Evolutionary conservation across 345 rosid genomes (phyloP).

Genomic region (Zanthoxylum bungeanum): DNA sequence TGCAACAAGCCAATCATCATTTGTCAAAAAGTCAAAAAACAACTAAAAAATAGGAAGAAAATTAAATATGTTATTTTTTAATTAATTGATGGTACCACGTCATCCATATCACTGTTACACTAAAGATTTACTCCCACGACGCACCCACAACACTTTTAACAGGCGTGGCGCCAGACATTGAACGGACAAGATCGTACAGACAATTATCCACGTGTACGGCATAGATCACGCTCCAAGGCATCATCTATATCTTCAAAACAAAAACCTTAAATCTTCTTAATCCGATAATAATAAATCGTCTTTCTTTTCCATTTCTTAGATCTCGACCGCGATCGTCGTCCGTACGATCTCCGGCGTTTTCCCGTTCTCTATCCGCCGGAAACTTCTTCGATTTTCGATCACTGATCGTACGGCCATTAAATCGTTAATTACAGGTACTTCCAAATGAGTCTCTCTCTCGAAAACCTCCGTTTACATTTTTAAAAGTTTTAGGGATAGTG

Average conservation of each 20-base stretch:
- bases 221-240: conserved; percentile 21
- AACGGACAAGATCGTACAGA: conserved; percentile 8
- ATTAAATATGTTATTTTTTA: too few relatives aligned
- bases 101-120: too few relatives aligned
- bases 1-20: too few relatives aligned
- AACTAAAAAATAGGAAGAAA: too few relatives aligned
- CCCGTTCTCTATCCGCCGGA: conserved; percentile 7
- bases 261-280: conserved; percentile 6
- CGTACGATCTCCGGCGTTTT: conserved; percentile 27
- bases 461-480: neutral
- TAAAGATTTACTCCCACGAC: too few relatives aligned
- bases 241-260: conserved; percentile 23
- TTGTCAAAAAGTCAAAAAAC: too few relatives aligned
- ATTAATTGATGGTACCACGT: too few relatives aligned
- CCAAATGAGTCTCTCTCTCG: neutral
- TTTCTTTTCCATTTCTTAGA: conserved; percentile 11
- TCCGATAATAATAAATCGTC: neutral
- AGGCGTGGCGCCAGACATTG: neutral
- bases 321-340: conserved; percentile 28
- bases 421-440: conserved; percentile 15
- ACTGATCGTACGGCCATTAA: conserved; percentile 6
- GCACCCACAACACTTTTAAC: neutral
- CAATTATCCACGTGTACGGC: conserved; percentile 34
- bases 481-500: conserved; percentile 6
- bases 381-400: conserved; percentile 9